phyloP scores from a whole-genome alignment of 805 yeast genomes.

The Saccharomyces eubayanus region DNA sequence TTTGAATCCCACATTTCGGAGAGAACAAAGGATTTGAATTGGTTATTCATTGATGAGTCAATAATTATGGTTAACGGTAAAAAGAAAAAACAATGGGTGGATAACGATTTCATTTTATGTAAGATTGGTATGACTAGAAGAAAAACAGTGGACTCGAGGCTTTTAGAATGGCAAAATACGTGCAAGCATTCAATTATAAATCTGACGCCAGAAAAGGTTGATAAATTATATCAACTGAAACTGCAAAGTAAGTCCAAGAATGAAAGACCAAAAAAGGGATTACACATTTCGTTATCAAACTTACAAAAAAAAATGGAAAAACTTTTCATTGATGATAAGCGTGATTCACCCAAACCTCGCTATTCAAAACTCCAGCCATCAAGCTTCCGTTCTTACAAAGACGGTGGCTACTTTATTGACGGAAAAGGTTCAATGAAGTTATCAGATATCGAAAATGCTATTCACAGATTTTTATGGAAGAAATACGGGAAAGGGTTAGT shows the following conservation, averaged over 20 bases:
- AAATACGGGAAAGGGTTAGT: constrained; percentile 24
- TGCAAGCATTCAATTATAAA: constrained; percentile 24
- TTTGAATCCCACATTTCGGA: constrained; percentile 10
- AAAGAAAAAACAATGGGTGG: constrained; percentile 12
- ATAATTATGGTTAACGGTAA: constrained; percentile 3
- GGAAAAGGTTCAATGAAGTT: constrained; percentile 12
- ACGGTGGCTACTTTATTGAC: constrained; percentile 21
- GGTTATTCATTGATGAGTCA: constrained; percentile 21
- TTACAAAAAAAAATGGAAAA: background rate
- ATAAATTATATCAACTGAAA: background rate
- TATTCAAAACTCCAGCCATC: background rate
- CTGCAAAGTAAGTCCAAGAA: background rate
- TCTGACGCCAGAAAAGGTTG: constrained; percentile 20
- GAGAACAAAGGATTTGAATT: constrained; percentile 4
- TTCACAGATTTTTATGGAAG: constrained; percentile 25
- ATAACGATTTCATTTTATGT: constrained; percentile 16
- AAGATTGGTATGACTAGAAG: constrained; percentile 29
- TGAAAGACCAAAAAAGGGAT: background rate
- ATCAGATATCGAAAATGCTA: constrained; percentile 14
- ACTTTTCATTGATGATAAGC: background rate
- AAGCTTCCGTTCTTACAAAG: constrained; percentile 7
- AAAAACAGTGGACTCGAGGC: constrained; percentile 16
- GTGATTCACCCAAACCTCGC: background rate
- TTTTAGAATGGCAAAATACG: constrained; percentile 22
- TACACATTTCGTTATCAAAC: background rate